phyloP scores from a whole-genome alignment of 495 filamentous ascomycete genomes.

The Penicillium mononematosum region DNA sequence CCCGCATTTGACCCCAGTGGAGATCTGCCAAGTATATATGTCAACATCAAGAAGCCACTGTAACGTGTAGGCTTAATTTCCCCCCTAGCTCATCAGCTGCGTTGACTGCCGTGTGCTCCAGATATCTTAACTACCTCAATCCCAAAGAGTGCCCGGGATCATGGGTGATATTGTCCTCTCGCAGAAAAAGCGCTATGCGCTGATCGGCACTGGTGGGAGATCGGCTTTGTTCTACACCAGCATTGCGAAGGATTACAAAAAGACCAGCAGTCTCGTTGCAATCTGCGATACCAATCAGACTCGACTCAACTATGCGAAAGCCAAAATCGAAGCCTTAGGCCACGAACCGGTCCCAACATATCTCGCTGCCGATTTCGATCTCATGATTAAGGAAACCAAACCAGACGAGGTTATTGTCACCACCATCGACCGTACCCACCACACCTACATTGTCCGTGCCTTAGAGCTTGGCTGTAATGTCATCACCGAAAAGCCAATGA shows the following conservation, averaged over 20 bases:
- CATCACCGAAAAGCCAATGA: conserved; percentile 62
- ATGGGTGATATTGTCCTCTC: neutral
- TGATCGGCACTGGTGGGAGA: conserved; percentile 36
- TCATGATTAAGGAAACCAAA: conserved; percentile 51
- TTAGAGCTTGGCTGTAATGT: conserved; percentile 57
- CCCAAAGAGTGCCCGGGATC: neutral
- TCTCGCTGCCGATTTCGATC: conserved; percentile 50
- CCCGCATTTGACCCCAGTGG: neutral
- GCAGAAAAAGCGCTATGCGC: conserved; percentile 24
- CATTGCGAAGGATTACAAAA: conserved; percentile 47
- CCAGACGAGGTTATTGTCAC: conserved; percentile 59
- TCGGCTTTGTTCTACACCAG: conserved; percentile 55
- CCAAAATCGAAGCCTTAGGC: conserved; percentile 23
- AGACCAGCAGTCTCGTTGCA: conserved; percentile 49
- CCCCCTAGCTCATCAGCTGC: neutral
- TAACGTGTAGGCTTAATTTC: neutral
- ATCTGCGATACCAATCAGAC: conserved; percentile 40
- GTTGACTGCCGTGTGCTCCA: neutral
- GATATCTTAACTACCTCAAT: neutral
- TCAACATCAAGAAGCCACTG: neutral
- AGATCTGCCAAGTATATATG: neutral
- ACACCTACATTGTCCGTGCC: conserved; percentile 54
- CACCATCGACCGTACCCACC: conserved; percentile 58
- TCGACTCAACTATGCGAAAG: conserved; percentile 32
- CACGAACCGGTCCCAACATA: conserved; percentile 45